Conservation (phyloP, 352 stramenopile genomes). For the Aphanomyces astaci region DNA sequence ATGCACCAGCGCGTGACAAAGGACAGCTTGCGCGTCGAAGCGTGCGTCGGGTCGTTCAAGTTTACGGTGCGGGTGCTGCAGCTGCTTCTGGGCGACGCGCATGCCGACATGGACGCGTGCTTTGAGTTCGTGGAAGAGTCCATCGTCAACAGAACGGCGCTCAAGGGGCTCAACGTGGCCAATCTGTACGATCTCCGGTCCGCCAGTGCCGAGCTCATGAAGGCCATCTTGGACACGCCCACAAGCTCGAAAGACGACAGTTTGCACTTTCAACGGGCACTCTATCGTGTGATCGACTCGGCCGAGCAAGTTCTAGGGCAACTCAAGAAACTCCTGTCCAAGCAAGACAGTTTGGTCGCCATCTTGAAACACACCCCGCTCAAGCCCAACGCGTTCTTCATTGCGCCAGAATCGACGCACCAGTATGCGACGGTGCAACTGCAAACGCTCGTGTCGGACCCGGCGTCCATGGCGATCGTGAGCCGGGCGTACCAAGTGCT, state of each 20-base stretch:
- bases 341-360: conserved; percentile 22
- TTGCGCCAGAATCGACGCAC: conserved; percentile 19
- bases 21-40: conserved; percentile 27
- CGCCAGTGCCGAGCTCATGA: conserved; percentile 26
- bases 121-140: conserved; percentile 28
- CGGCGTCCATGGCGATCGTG: conserved; percentile 22
- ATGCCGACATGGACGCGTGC: conserved; percentile 25
- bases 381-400: conserved; percentile 27
- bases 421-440: conserved; percentile 21
- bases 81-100: conserved; percentile 26
- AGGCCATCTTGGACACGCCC: conserved; percentile 27
- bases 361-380: conserved; percentile 23
- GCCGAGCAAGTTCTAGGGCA: conserved; percentile 14
- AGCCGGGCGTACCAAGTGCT: conserved; percentile 22
- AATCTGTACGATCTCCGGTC: conserved; percentile 22
- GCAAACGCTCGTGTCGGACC: conserved; percentile 6
- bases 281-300: conserved; percentile 24
- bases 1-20: conserved; percentile 26
- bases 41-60: conserved; percentile 25
- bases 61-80: conserved; percentile 25
- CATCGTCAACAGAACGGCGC: conserved; percentile 7
- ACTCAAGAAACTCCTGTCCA: conserved; percentile 20
- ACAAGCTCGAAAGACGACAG: conserved; percentile 15
- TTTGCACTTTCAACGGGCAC: conserved; percentile 27
- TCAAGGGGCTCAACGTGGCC: conserved; percentile 24